Evolutionary conservation across 1,284 basidiomycete species (phyloP), one percentile per base, ranked within the genome.

Genomic region (Ganoderma lucidum): DNA sequence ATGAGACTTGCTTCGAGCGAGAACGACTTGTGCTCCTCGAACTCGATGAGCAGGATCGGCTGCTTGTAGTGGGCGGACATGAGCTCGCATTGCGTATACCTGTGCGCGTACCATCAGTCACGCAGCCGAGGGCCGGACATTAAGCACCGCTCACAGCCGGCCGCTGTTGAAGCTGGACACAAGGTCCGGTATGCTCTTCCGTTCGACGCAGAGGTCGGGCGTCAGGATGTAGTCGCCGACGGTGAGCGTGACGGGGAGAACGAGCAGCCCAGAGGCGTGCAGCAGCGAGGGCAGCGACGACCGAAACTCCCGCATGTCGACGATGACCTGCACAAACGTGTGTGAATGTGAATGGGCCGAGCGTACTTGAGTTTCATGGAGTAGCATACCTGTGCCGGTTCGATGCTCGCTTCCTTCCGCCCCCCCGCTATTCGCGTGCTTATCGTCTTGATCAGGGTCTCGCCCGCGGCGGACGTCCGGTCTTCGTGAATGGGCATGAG

Each of bases 211-310:
- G 76, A 99, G 97, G 73, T 97, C 95, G 0, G 97, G 97, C 4
- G 96, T 93, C 62, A 99, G 82, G 70, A 99, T 94, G 77, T 99
- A 99, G 81, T 99, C 97, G 4, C 97, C 97, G 4, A 99, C 94
- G 0, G 94, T 95, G 65, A 99, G 84, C 0, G 97, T 99, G 1
- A 94, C 93, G 0, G 97, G 97, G 12, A 97, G 85, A 48, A 99
- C 91, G 30, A 93, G 83, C 65, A 98, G 84, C 48, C 90, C 89
- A 0, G 94, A 88, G 0, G 93, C 95, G 78, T 99, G 96, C 15
- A 99, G 83, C 8, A 99, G 82, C 0, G 95, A 97, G 0, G 97
- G 97, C 28, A 99, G 83, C 0, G 95, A 92, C 0, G 97, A 98
- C 30, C 97, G 87, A 80, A 99, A 98, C 79, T 99, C 97, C 75